Evolutionary conservation across 768 basidiomycete genomes (phyloP).

Genomic region (Kwoniella sp.): DNA sequence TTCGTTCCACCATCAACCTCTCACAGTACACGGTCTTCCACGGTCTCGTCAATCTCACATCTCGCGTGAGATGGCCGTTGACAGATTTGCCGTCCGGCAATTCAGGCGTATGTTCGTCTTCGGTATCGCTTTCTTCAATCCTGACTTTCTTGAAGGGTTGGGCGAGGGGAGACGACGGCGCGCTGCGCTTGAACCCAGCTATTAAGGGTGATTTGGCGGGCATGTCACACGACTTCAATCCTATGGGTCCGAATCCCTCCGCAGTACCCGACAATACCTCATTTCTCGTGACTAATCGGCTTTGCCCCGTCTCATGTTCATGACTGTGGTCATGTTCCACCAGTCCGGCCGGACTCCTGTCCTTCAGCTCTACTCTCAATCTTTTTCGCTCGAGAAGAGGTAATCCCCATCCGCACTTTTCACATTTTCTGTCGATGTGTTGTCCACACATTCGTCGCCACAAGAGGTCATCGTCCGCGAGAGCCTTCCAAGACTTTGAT

Average conservation of each 20-base stretch:
- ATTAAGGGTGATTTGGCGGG: slow-evolving; percentile 3
- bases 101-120: slow-evolving; percentile 25
- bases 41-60: slow-evolving; percentile 66
- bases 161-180: slow-evolving; percentile 5
- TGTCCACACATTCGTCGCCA: slow-evolving; percentile 98
- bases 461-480: slow-evolving; percentile 92
- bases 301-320: slow-evolving; percentile 13
- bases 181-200: slow-evolving; percentile 21
- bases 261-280: slow-evolving; percentile 30
- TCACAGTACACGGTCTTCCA: slow-evolving; percentile 99
- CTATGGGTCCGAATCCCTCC: slow-evolving; percentile 11
- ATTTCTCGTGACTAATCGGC: slow-evolving; percentile 35
- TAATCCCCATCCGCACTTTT: slow-evolving; percentile 95
- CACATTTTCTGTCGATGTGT: slow-evolving; percentile 95
- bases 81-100: neutral
- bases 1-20: slow-evolving; percentile 91
- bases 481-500: slow-evolving; percentile 73
- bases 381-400: slow-evolving; percentile 71
- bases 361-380: slow-evolving; percentile 49
- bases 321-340: slow-evolving; percentile 37
- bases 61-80: slow-evolving; percentile 29
- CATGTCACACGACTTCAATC: slow-evolving; percentile 23
- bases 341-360: slow-evolving; percentile 39
- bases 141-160: slow-evolving; percentile 28
- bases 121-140: slow-evolving; percentile 41